A percentile compares a stretch with the other conserved stretches of the same genome.
phyloP scores from a whole-genome alignment of 2,329 filamentous ascomycete genomes.

The Ophiosphaerella narmari region DNA sequence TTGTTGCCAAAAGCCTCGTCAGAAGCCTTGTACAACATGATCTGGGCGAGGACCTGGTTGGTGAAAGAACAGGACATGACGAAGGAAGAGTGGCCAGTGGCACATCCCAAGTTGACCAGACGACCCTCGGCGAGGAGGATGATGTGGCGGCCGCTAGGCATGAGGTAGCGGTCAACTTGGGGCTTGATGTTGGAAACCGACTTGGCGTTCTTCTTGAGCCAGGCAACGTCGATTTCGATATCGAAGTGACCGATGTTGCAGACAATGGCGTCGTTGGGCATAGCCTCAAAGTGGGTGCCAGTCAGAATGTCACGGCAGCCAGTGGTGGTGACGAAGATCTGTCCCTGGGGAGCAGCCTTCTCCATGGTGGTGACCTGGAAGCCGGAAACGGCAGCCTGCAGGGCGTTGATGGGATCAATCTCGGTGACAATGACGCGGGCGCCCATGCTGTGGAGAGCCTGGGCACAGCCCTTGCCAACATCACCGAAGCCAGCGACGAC shows the following conservation, averaged over 20 bases:
- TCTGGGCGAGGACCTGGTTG: conserved; percentile 99
- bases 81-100: conserved; percentile 98
- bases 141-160: conserved; percentile 93
- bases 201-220: conserved; percentile 96
- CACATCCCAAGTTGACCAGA: conserved; percentile 98
- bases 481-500: conserved; percentile 98
- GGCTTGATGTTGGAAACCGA: conserved; percentile 99
- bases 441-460: conserved; percentile 96
- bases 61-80: conserved; percentile 99
- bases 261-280: conserved; percentile 97
- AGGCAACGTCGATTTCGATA: conserved; percentile 99
- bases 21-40: conserved; percentile 93
- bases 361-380: conserved; percentile 99
- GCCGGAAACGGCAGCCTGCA: conserved; percentile 96
- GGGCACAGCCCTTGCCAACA: conserved; percentile 97
- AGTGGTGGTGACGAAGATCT: conserved; percentile 99
- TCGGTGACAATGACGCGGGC: conserved; percentile 95
- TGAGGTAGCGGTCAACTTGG: conserved; percentile 96
- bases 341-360: conserved; percentile 83
- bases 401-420: conserved; percentile 98
- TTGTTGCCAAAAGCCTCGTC: conserved; percentile 88
- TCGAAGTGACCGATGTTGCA: conserved; percentile 99
- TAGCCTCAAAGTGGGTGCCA: conserved; percentile 88
- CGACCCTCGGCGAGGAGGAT: conserved; percentile 98
- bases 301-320: conserved; percentile 98